Conservation (phyloP, 805 yeast genomes). For the Tetrapisispora arboricola region DNA sequence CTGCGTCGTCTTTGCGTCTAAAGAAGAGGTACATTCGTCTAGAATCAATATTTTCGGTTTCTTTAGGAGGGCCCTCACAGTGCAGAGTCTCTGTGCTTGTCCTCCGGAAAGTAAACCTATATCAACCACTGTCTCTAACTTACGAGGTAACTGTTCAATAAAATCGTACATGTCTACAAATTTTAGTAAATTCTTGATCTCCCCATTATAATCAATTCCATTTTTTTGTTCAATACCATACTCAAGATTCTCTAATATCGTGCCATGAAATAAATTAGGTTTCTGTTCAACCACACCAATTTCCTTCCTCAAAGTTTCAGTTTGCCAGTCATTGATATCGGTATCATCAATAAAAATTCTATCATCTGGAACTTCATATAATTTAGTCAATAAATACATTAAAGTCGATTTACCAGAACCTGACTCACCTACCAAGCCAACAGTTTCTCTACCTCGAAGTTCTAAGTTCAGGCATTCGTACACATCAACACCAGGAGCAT, state of each 20-base stretch:
- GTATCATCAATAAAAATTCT: conserved; percentile 36
- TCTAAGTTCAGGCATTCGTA: conserved; percentile 36
- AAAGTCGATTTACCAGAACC: conserved; percentile 91
- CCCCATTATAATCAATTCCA: conserved; percentile 25
- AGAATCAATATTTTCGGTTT: conserved; percentile 53
- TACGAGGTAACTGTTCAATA: conserved; percentile 43
- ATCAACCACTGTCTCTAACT: conserved; percentile 51
- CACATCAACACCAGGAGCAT: conserved; percentile 22
- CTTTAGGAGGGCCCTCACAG: conserved; percentile 71
- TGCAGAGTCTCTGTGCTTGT: conserved; percentile 74
- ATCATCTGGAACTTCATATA: conserved; percentile 36
- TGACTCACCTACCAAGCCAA: conserved; percentile 74
- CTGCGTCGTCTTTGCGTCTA: conserved; percentile 55
- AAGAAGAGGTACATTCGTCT: conserved; percentile 86
- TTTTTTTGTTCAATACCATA: conserved; percentile 39
- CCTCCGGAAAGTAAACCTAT: conserved; percentile 67
- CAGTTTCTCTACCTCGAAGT: conserved; percentile 38
- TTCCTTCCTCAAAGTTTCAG: conserved; percentile 38
- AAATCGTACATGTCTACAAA: conserved; percentile 45
- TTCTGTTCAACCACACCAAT: conserved; percentile 70
- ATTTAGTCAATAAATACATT: conserved; percentile 42
- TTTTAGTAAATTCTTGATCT: conserved; percentile 33
- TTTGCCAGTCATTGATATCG: conserved; percentile 39
- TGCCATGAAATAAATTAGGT: conserved; percentile 61
- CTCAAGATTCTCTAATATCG: conserved; percentile 57